phyloP scores from a whole-genome alignment of 1,139 yeast species.

The Scheffersomyces cryptocercus region DNA sequence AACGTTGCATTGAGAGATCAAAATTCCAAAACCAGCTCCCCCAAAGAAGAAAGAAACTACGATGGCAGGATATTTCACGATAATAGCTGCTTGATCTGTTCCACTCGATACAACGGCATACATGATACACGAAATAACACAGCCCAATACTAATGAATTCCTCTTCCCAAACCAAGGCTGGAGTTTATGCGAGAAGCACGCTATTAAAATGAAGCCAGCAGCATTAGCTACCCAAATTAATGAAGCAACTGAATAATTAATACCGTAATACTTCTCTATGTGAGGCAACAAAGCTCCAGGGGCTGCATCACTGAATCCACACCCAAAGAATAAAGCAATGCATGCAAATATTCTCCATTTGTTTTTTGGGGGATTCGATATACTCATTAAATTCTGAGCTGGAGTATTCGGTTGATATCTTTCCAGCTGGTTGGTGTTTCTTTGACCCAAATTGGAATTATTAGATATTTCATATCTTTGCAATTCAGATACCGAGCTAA shows the following conservation, averaged over 20 bases:
- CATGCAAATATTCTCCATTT: conserved; percentile 10
- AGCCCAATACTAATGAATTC: conserved; percentile 34
- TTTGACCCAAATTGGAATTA: conserved; percentile 18
- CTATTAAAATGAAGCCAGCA: conserved; percentile 37
- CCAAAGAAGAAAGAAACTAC: conserved; percentile 54
- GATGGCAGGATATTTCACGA: conserved; percentile 37
- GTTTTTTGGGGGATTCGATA: conserved; percentile 10
- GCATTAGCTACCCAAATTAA: conserved; percentile 46
- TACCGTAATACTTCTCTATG: conserved; percentile 36
- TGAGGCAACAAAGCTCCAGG: conserved; percentile 44
- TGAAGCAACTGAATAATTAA: conserved; percentile 41
- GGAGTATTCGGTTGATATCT: conserved; percentile 19
- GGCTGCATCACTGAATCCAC: conserved; percentile 35
- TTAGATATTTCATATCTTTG: too few species aligned
- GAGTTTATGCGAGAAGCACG: conserved; percentile 28
- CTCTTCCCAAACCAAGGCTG: conserved; percentile 40
- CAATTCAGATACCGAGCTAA: too few species aligned
- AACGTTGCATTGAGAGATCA: conserved; percentile 54
- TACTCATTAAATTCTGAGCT: conserved; percentile 8
- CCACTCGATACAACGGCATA: conserved; percentile 37
- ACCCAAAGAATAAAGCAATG: conserved; percentile 16
- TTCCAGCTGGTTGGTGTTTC: conserved; percentile 24
- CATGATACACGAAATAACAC: conserved; percentile 32
- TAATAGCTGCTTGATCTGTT: conserved; percentile 36
- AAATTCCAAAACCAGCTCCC: conserved; percentile 56